Base-by-base conservation (phyloP, 2,329 filamentous ascomycete species). In the Acrodontium crateriforme region DNA sequence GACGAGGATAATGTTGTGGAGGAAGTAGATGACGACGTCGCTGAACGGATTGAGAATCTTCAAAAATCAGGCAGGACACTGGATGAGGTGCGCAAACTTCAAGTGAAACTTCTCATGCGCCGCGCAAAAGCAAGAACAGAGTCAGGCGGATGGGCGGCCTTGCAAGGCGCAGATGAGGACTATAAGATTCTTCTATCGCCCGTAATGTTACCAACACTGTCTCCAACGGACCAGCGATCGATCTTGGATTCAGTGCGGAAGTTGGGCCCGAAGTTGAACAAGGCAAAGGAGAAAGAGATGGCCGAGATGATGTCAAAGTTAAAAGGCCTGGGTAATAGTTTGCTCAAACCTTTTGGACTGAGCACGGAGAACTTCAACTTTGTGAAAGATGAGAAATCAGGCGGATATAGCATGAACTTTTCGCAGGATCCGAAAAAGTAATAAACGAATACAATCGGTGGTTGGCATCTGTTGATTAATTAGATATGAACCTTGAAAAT, bases 241-340 rank as follows among this genome's bases (percentile, higher is more conserved):
- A 78, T 91, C 2, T 63, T 71, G 28, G 56, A 62, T 16, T 77
- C 83, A 41, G 60, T 91, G 34, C 55, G 63, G 9, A 59, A 62
- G 13, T 56, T 95, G 20, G 81, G 82, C 2, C 60, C 67, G 2
- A 65, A 67, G 36, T 68, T 83, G 27, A 80, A 87, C 39, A 69
- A 69, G 11, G 84, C 85, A 1, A 82, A 84, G 56, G 78, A 93
- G 47, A 69, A 68, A 42, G 89, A 98, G 56, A 82, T 89, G 69
- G 76, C 70, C 3, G 87, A 98, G 58, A 94, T 95, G 84, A 92
- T 93, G 84, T 81, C 78, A 11, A 94, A 95, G 60, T 58, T 98
- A 44, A 94, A 92, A 51, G 74, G 80, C 56, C 60, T 98, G 35
- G 89, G 89, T 0, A 93, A 98, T 50, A 83, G 84, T 1, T 72